Conservation (phyloP, 108 stramenopile species). For the Cyclotella kingstonii region DNA sequence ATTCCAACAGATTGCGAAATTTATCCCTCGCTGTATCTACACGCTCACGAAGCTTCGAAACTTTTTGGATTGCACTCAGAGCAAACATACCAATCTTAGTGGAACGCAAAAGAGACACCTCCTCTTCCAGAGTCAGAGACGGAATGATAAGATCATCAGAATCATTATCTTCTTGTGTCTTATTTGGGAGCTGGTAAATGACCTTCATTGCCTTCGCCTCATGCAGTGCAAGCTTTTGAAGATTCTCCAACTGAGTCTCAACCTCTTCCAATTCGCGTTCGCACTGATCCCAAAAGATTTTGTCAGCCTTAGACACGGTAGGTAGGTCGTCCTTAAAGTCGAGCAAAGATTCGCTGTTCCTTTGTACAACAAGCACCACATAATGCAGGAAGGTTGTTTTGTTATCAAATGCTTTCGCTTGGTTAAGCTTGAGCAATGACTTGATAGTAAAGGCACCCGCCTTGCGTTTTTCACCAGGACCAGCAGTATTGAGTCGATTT, state of each 20-base stretch:
- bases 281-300: constrained; percentile 85
- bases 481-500: constrained; percentile 88
- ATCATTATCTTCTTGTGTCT: constrained; percentile 51
- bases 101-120: constrained; percentile 67
- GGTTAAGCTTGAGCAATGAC: constrained; percentile 89
- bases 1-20: constrained; percentile 62
- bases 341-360: constrained; percentile 79
- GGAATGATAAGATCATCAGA: constrained; percentile 63
- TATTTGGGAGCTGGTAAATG: constrained; percentile 32
- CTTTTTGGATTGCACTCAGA: constrained; percentile 79
- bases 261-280: constrained; percentile 76
- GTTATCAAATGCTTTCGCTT: constrained; percentile 96
- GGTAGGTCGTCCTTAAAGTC: constrained; percentile 80
- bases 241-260: constrained; percentile 81
- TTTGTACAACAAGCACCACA: constrained; percentile 80
- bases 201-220: constrained; percentile 45
- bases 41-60: constrained; percentile 79
- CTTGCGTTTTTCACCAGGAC: constrained; percentile 59
- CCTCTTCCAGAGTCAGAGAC: constrained; percentile 72
- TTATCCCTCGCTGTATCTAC: constrained; percentile 73
- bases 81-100: constrained; percentile 80
- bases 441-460: constrained; percentile 92
- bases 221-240: constrained; percentile 65
- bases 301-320: constrained; percentile 74
- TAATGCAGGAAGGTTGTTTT: constrained; percentile 96